Evolutionary conservation across 1,284 basidiomycete genomes (phyloP).

Genomic region (Porodaedalea pini): DNA sequence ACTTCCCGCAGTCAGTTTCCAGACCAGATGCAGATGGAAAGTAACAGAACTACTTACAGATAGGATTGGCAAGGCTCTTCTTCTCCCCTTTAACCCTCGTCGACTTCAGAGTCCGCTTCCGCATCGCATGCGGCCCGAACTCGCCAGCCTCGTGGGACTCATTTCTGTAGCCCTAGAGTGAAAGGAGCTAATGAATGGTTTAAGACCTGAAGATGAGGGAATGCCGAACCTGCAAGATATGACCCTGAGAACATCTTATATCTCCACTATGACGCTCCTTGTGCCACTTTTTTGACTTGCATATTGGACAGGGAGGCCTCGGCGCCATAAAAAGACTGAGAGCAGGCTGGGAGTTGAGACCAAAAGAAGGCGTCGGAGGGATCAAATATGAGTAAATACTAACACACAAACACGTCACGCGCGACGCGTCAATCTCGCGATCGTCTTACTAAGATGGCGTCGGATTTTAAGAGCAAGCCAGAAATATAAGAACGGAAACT

Average conservation of each 20-base stretch:
- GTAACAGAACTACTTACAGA: conserved; percentile 40
- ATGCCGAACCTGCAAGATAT: conserved; percentile 62
- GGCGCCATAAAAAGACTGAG: conserved; percentile 44
- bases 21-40: background rate
- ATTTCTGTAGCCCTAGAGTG: conserved; percentile 63
- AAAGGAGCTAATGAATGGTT: background rate
- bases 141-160: conserved; percentile 63
- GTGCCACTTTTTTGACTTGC: conserved; percentile 75
- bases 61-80: conserved; percentile 50
- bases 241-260: conserved; percentile 74
- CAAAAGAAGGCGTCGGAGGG: too few species aligned
- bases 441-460: background rate
- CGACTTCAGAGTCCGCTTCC: conserved; percentile 59
- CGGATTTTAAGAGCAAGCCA: too few species aligned
- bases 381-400: background rate
- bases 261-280: conserved; percentile 70
- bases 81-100: conserved; percentile 46
- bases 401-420: background rate
- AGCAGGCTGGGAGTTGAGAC: too few species aligned
- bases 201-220: background rate
- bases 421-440: background rate
- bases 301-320: conserved; percentile 58
- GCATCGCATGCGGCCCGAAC: conserved; percentile 53
- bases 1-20: too few species aligned
- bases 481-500: too few species aligned